Evolutionary conservation across 1,284 basidiomycete genomes (phyloP), one percentile per base, ranked within the genome.

Genomic region (Phylloporus gajari): DNA sequence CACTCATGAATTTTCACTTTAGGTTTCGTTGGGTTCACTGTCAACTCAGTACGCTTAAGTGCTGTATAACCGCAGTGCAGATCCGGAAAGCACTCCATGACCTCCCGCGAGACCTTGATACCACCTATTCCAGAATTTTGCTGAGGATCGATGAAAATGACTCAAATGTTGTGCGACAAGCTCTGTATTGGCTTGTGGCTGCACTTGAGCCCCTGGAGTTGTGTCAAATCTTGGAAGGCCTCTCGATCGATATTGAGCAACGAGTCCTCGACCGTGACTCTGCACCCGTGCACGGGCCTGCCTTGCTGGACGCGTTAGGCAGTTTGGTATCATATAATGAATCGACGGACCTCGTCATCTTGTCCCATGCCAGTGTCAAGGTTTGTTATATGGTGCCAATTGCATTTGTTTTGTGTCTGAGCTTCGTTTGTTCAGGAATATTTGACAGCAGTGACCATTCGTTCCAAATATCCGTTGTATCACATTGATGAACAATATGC

Each of bases 11-110:
- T 23, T 13, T 8, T 21, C 25, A 5, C 32, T 35, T 35, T 21
- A 59, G 58, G 58, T 74, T 75, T 11, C 66, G 73, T 23, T 75
- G 73, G 73, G 63, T 67, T 2, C 67, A 73, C 8, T 74, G 73
- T 64, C 73, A 75, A 44, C 66, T 74, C 7, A 4, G 15, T 40
- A 32, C 1, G 0, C 44, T 74, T 3, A 25, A 53, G 27, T 40
- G 25, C 59, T 74, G 71, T 13, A 23, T 63, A 17, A 75, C 73
- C 0, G 0, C 48, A 11, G 17, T 40, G 4, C 60, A 30, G 11
- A n/a, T 74, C 13, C 60, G 67, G 6, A 30, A 67, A 23, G 59
- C 51, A 1, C 53, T 74, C 13, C 5, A 30, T 1, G 12, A 40
- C 48, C 74, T 74, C 21, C 72, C 74, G 3, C 38, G 1, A 2